Conservation (phyloP, 495 filamentous ascomycete genomes). For the Viridothelium virens region DNA sequence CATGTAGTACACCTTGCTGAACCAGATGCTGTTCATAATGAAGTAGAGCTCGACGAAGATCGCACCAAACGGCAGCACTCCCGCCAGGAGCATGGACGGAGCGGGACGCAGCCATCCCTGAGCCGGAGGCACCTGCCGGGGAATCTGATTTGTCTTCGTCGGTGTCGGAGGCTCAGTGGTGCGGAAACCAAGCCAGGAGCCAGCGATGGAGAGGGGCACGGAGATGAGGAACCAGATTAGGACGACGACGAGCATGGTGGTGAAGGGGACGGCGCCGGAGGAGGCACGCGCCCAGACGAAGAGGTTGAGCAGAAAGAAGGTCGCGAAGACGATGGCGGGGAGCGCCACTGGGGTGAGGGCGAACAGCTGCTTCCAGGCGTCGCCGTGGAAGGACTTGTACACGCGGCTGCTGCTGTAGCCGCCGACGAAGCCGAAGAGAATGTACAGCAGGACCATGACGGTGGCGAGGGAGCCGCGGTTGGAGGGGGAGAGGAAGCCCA, state of each 20-base stretch:
- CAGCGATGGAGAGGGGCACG: slow-evolving; percentile 79
- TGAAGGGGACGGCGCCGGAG: slow-evolving; percentile 90
- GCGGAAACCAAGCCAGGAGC: slow-evolving; percentile 88
- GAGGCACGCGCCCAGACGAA: slow-evolving; percentile 89
- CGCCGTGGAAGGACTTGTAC: slow-evolving; percentile 88
- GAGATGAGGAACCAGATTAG: slow-evolving; percentile 95
- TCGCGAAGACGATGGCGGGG: slow-evolving; percentile 75
- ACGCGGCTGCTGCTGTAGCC: slow-evolving; percentile 82
- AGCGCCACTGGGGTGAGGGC: slow-evolving; percentile 76
- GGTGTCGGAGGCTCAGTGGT: slow-evolving; percentile 61
- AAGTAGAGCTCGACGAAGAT: slow-evolving; percentile 98
- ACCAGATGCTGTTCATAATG: slow-evolving; percentile 97
- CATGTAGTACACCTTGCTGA: slow-evolving; percentile 98
- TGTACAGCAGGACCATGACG: slow-evolving; percentile 86
- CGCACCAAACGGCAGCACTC: slow-evolving; percentile 85
- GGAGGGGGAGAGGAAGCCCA: slow-evolving; percentile 89
- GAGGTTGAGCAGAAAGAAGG: slow-evolving; percentile 90
- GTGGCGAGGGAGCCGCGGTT: slow-evolving; percentile 90
- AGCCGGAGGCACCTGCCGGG: slow-evolving; percentile 83
- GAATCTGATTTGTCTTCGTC: slow-evolving; percentile 94
- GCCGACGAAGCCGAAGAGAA: slow-evolving; percentile 83
- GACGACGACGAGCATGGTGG: slow-evolving; percentile 88
- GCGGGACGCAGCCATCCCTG: slow-evolving; percentile 72
- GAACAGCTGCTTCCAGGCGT: slow-evolving; percentile 91
- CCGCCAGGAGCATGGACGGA: slow-evolving; percentile 81